Percentiles rank a stretch among this genome's conserved stretches.
Evolutionary conservation across 495 filamentous ascomycete species (phyloP).

Genomic region (Xanthoparmelia taractica): DNA sequence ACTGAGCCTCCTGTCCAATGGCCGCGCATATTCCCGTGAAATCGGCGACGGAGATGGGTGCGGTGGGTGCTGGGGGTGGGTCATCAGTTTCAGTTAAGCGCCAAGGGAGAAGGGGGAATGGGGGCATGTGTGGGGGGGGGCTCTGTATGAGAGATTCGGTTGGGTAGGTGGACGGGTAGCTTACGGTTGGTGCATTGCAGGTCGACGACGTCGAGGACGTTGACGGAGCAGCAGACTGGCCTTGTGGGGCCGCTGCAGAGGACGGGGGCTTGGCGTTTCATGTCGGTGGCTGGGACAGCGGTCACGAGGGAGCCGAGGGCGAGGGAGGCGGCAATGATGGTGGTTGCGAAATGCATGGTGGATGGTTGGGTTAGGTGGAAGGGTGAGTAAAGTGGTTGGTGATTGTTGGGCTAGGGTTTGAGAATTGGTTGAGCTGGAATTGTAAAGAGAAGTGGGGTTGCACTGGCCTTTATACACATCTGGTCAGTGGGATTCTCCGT

Average conservation of each 20-base stretch:
- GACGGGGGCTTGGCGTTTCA: not conserved
- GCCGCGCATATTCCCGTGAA: not conserved
- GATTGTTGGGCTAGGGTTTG: not conserved
- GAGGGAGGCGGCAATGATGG: not conserved
- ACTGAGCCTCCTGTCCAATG: slow-evolving; percentile 3
- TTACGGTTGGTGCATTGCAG: not conserved
- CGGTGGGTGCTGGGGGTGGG: not conserved
- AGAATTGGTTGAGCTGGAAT: not conserved
- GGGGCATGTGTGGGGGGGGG: too few relatives aligned
- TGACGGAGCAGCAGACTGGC: slow-evolving; percentile 1
- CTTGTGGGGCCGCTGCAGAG: not conserved
- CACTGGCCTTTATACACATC: not conserved
- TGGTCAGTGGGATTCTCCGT: not conserved
- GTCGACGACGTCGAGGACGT: not conserved
- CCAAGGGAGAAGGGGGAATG: not conserved
- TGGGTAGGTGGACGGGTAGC: too few relatives aligned
- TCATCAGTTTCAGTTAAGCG: too few relatives aligned
- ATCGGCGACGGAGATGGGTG: not conserved
- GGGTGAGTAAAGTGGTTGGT: not conserved
- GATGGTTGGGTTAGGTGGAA: not conserved
- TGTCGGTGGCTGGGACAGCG: not conserved
- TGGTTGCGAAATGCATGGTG: not conserved
- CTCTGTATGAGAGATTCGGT: too few relatives aligned
- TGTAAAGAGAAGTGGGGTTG: not conserved
- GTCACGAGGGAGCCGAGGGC: not conserved